Base-by-base conservation (phyloP, 305 asterid genomes). In the Fraxinus xanthoxyloides region DNA sequence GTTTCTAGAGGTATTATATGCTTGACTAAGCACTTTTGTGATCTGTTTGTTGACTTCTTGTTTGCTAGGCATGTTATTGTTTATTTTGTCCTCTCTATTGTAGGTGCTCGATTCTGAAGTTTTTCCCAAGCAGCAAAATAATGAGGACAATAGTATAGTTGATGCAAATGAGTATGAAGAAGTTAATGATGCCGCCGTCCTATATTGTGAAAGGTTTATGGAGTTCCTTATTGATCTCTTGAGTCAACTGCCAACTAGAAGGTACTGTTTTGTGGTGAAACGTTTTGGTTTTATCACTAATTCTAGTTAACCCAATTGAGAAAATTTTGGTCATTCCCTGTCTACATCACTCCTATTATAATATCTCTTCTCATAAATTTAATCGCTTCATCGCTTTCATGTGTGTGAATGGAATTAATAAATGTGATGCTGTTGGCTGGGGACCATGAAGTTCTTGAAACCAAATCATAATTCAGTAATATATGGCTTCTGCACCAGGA, bases 201-300 rank as follows among this genome's bases (percentile, higher is more conserved):
- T 96, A 77, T 96, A 94, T 75, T 96, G 98, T 80, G 99, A 94
- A 89, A 90, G 99, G 84, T 96, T 96, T 88, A 91, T 96, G 97
- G 99, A 96, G 86, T 91, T 96, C 86, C 97, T 96, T 80, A 94
- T 96, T 88, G 99, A 96, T 91, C 98, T 96, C 87, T 89, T 96
- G 92, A 96, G 99, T 90, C 98, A 96, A 88, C 90, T 94, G 81
- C 98, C 99, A 46, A 96, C 99, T 32, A 90, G 99, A 85, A 96
- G 99, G 99, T 96, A 87, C 67, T 76, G 26, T 79, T 73, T 77
- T 65, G 61, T 81, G 17, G 70, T 61, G 51, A 15, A 70, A 59
- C 54, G 4, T 48, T 15, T 77, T 12, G 8, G 28, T 30, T 65
- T 67, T 32, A 51, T 9, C n/a, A 10, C 31, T 32, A 6, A 24